A percentile compares a stretch with the other conserved stretches of the same genome.
phyloP scores from a whole-genome alignment of 495 filamentous ascomycete genomes.

The Tuber indicum region DNA sequence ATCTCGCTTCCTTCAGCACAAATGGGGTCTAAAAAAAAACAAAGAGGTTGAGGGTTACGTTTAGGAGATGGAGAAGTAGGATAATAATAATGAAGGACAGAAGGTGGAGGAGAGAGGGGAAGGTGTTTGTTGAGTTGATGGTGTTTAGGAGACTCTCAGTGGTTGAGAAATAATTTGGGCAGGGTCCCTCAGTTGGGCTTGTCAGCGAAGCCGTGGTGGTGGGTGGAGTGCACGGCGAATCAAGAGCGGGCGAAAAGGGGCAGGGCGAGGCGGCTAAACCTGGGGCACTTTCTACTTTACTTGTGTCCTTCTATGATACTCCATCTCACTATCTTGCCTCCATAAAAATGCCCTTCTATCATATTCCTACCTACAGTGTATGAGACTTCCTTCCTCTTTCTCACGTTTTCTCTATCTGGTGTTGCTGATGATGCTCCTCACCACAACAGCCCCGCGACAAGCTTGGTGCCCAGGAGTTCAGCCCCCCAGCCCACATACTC shows the following conservation, averaged over 20 bases:
- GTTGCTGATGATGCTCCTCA: background rate
- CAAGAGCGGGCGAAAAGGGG: slow-evolving; percentile 30
- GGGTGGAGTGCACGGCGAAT: slow-evolving; percentile 2
- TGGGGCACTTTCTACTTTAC: background rate
- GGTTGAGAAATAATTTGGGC: slow-evolving; percentile 30
- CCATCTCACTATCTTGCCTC: background rate
- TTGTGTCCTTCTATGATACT: background rate
- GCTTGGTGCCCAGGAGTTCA: background rate
- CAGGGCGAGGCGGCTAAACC: slow-evolving; percentile 32
- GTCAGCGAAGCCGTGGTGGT: slow-evolving; percentile 3
- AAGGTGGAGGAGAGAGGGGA: slow-evolving; percentile 33
- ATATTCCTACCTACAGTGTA: background rate
- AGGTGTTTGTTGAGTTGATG: slow-evolving; percentile 31
- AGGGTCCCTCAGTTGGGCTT: slow-evolving; percentile 3
- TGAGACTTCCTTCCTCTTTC: background rate
- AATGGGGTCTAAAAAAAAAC: background rate
- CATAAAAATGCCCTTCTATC: background rate
- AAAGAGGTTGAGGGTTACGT: slow-evolving; percentile 17
- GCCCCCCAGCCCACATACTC: background rate
- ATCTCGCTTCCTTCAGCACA: background rate
- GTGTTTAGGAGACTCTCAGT: slow-evolving; percentile 25
- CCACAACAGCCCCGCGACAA: background rate
- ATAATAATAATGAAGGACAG: slow-evolving; percentile 37
- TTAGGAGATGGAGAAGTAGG: slow-evolving; percentile 27
- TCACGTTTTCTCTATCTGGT: background rate